Evolutionary conservation across 2,329 filamentous ascomycete species (phyloP).

Genomic region (Sordariomycetes sp.): DNA sequence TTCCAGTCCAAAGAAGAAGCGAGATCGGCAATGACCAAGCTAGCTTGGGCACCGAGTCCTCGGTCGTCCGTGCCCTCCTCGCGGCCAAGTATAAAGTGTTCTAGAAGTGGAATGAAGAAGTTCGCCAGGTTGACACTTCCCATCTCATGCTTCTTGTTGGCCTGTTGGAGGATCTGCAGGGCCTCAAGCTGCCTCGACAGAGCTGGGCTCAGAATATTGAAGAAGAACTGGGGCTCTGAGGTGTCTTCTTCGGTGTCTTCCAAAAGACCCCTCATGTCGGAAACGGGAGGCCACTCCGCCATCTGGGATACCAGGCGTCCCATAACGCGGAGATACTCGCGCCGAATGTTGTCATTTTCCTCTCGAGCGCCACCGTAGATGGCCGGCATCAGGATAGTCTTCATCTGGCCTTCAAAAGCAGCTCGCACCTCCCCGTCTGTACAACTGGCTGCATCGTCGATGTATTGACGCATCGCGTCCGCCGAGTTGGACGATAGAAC

Average conservation of each 20-base stretch:
- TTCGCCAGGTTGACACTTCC: constrained; percentile 70
- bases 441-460: constrained; percentile 48
- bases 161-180: constrained; percentile 62
- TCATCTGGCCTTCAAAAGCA: constrained; percentile 48
- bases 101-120: constrained; percentile 82
- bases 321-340: constrained; percentile 72
- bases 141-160: constrained; percentile 54
- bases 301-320: constrained; percentile 67
- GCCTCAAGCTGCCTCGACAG: constrained; percentile 78
- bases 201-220: constrained; percentile 83
- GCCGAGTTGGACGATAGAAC: constrained; percentile 73
- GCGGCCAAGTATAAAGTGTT: constrained; percentile 86
- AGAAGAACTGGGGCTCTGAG: constrained; percentile 68
- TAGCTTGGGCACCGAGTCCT: constrained; percentile 76
- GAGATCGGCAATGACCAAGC: constrained; percentile 67
- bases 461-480: constrained; percentile 67
- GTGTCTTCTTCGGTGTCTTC: constrained; percentile 51
- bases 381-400: constrained; percentile 58
- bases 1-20: constrained; percentile 76
- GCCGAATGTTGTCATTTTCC: constrained; percentile 70
- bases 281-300: constrained; percentile 57
- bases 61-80: constrained; percentile 66
- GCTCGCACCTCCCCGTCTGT: constrained; percentile 22
- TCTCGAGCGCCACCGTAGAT: constrained; percentile 69
- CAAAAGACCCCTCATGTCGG: constrained; percentile 64